A percentile compares a stretch with the other conserved stretches of the same genome.
Evolutionary conservation across 495 filamentous ascomycete species (phyloP).

Genomic region (Mytilinidion resinicola): DNA sequence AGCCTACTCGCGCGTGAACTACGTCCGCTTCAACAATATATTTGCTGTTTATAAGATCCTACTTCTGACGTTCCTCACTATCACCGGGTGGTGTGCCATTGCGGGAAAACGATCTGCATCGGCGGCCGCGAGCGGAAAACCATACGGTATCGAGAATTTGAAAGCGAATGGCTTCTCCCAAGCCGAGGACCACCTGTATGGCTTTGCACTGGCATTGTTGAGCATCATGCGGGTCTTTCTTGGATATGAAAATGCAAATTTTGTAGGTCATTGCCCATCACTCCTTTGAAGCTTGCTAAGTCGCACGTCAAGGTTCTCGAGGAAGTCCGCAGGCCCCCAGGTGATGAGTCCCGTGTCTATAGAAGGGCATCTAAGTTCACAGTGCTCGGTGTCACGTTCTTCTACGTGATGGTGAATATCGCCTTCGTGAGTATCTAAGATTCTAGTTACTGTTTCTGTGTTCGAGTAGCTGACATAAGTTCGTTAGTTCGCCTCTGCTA

Average conservation of each 20-base stretch:
- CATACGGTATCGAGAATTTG: not conserved
- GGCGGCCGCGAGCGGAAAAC: not conserved
- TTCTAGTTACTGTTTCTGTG: no score
- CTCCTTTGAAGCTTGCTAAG: not conserved
- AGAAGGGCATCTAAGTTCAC: not conserved
- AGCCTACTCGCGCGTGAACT: not conserved
- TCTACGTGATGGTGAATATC: not conserved
- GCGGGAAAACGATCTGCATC: not conserved
- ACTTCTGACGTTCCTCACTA: not conserved
- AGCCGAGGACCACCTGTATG: not conserved
- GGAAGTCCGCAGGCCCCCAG: not conserved
- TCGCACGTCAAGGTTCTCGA: not conserved
- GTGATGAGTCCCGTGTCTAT: not conserved
- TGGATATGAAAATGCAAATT: not conserved
- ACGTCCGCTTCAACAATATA: not conserved
- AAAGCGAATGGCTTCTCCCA: not conserved
- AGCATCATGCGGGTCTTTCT: not conserved
- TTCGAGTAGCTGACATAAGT: no score
- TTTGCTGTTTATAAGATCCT: not conserved
- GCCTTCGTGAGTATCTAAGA: not conserved
- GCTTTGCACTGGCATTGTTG: not conserved
- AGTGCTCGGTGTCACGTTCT: not conserved
- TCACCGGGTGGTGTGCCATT: not conserved
- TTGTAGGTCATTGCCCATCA: not conserved
- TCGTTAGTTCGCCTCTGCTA: not conserved